Base-by-base conservation (phyloP, 768 basidiomycete genomes). In the Russula vinacea region DNA sequence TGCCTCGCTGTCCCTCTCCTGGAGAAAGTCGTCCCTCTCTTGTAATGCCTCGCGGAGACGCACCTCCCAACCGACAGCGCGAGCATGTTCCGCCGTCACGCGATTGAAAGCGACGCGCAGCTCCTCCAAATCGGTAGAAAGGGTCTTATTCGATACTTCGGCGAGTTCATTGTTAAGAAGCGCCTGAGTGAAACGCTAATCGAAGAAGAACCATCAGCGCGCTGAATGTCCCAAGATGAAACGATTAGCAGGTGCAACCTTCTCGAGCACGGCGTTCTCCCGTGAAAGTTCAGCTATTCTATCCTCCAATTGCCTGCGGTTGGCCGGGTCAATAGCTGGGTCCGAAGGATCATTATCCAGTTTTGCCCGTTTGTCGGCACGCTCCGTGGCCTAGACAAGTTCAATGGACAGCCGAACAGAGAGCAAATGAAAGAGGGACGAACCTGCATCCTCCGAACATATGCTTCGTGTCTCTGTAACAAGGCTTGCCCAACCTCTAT, bases 401-500 rank as follows among this genome's bases (percentile, higher is more conserved):
- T 56, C 56, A 49, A 32, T 14, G n/a, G 14, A n/a, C 22, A 49
- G 47, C 17, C 19, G n/a, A 32, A 24, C 9, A 24, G 49, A 52
- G 37, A 14, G 53, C n/a, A 24, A 26, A 1, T n/a, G 7, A 17
- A 62, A 37, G 13, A 24, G n/a, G 84, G 10, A 47, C 45, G 45
- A 3, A 47, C 86, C 82, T 90, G 85, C 61, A 86, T 83, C 70
- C 81, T 81, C 54, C 87, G 84, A 33, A 92, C 85, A 74, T 91
- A 92, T 3, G 89, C 90, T 76, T 95, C 94, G 72, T 95, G 92
- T 64, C 88, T 79, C 71, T 90, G 86, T 54, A 97, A 74, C 53
- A 97, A 76, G 5, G 94, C 94, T 74, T 94, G 91, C 14, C 94
- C 94, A 33, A 96, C 88, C 80, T 95, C 93, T 93, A 68, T 32